These are phyloP conservation scores for Marasmius oreades DNA, from an alignment of 1,284 basidiomycete species.

Conservation along the genomic window DNA sequence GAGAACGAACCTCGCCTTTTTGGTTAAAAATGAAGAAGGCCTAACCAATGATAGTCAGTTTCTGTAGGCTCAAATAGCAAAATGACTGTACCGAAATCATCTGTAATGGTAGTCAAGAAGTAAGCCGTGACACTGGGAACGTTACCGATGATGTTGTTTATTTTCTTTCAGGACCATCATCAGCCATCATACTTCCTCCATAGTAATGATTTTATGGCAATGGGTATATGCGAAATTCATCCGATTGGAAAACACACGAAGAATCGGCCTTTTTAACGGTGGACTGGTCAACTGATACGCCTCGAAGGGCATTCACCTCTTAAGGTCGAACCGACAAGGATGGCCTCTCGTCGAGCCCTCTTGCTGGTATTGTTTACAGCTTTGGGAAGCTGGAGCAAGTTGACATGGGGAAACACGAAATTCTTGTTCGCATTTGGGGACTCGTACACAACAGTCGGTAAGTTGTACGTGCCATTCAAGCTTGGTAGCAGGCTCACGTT, in stretches of 20 bases:
- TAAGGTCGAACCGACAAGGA: neutral
- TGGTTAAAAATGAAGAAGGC: conserved; percentile 99
- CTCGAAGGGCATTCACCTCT: neutral
- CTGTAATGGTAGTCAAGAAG: neutral
- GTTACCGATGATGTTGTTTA: neutral
- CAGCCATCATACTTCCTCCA: too few species aligned
- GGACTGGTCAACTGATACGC: neutral
- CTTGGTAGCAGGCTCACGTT: neutral
- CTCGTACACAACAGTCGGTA: conserved; percentile 42
- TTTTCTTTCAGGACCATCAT: neutral
- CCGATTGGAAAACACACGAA: neutral
- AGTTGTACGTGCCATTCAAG: neutral
- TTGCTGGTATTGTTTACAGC: neutral
- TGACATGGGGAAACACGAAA: conserved; percentile 41
- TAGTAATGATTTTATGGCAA: too few species aligned
- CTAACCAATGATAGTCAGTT: conserved; percentile 32
- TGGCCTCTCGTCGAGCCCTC: neutral
- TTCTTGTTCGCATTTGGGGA: conserved; percentile 58
- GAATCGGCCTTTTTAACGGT: neutral
- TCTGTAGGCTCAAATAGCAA: neutral
- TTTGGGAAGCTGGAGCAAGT: conserved; percentile 14
- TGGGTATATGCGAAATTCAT: neutral
- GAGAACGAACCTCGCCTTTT: conserved; percentile 83
- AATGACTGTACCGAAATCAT: conserved; percentile 1
- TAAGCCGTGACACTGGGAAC: neutral